These are phyloP conservation scores for Arthrobotrys sinensis DNA, from an alignment of 2,329 filamentous ascomycete species.

Conservation along the genomic window DNA sequence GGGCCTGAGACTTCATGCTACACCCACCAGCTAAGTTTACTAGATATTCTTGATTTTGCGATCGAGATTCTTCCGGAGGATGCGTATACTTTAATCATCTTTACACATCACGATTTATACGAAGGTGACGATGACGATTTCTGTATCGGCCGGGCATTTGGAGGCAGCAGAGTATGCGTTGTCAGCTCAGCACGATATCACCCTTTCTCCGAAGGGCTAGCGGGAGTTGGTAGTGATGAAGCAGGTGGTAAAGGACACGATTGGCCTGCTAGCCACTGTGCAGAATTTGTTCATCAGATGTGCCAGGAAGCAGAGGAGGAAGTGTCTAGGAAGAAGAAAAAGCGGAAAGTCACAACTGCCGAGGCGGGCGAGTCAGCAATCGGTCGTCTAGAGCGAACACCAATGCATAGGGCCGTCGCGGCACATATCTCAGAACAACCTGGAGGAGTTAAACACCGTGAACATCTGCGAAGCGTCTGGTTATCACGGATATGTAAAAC, in stretches of 20 bases:
- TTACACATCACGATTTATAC: conserved; percentile 76
- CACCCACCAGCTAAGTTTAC: conserved; percentile 73
- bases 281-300: conserved; percentile 19
- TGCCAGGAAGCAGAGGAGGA: conserved; percentile 28
- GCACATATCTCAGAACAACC: conserved; percentile 62
- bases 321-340: conserved; percentile 63
- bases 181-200: conserved; percentile 77
- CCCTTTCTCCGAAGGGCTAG: conserved; percentile 69
- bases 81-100: conserved; percentile 74
- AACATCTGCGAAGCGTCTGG: conserved; percentile 70
- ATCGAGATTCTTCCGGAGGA: conserved; percentile 73
- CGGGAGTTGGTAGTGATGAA: conserved; percentile 67
- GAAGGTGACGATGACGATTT: conserved; percentile 78
- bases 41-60: conserved; percentile 75
- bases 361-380: not conserved
- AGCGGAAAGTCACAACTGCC: conserved; percentile 61
- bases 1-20: conserved; percentile 35
- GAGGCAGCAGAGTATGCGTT: conserved; percentile 75
- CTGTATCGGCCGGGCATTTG: conserved; percentile 78
- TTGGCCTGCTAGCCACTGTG: conserved; percentile 53
- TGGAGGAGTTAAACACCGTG: conserved; percentile 6
- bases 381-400: conserved; percentile 41
- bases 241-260: conserved; percentile 56
- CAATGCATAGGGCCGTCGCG: conserved; percentile 44
- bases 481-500: conserved; percentile 74